These are phyloP conservation scores for Liriodendron chinense DNA, from an alignment of 164 flowering plant genomes.

Conservation along the genomic window DNA sequence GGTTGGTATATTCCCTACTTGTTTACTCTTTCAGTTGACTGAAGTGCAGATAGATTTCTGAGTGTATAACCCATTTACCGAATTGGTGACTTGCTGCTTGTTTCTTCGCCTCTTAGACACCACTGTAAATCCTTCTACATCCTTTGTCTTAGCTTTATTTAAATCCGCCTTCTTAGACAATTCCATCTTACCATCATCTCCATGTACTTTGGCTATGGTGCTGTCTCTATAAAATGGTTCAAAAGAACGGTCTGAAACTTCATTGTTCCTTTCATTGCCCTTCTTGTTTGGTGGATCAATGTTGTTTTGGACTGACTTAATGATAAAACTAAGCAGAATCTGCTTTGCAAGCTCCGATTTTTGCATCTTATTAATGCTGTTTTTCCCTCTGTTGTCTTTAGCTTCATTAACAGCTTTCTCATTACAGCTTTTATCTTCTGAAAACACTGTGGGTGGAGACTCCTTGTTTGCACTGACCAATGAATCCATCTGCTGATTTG, in stretches of 20 bases:
- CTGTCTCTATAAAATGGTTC: conserved; percentile 67
- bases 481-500: conserved; percentile 15
- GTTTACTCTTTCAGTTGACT: conserved; percentile 43
- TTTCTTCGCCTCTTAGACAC: conserved; percentile 73
- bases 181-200: neutral
- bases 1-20: neutral
- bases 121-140: conserved; percentile 75
- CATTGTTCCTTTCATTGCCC: conserved; percentile 25
- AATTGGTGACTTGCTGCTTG: conserved; percentile 47
- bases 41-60: conserved; percentile 75
- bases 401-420: conserved; percentile 13
- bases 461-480: conserved; percentile 11
- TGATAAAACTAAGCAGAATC: conserved; percentile 69
- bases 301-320: conserved; percentile 61
- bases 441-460: neutral
- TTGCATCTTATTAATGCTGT: conserved; percentile 34
- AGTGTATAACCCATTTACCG: conserved; percentile 48
- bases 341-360: conserved; percentile 83
- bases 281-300: conserved; percentile 30
- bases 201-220: conserved; percentile 56
- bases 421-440: conserved; percentile 26
- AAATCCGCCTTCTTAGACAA: conserved; percentile 11
- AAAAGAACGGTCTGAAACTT: conserved; percentile 26
- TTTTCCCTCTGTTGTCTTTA: conserved; percentile 29
- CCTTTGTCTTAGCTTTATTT: conserved; percentile 37